These are phyloP conservation scores for Silybum marianum DNA, from an alignment of 129 eudicot genomes.

Conservation along the genomic window DNA sequence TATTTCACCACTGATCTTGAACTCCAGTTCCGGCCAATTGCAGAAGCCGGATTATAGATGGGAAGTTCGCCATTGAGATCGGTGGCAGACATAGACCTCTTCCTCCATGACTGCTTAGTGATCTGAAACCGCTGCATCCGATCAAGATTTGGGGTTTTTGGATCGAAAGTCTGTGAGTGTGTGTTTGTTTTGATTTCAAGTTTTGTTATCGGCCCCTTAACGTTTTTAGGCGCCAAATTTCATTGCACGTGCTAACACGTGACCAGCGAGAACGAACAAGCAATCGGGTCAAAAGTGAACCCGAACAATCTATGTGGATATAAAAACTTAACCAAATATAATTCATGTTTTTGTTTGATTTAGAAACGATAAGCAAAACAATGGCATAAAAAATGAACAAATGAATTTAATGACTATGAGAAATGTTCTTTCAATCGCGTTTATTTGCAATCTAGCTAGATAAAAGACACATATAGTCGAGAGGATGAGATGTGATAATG, in stretches of 20 bases:
- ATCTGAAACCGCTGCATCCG: slow-evolving; percentile 31
- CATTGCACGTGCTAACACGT: slow-evolving; percentile 6
- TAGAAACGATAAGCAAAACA: too few species aligned
- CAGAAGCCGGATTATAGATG: slow-evolving; percentile 30
- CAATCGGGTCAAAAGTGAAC: not conserved
- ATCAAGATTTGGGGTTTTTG: not conserved
- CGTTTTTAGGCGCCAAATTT: slow-evolving; percentile 33
- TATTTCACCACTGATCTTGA: slow-evolving; percentile 14
- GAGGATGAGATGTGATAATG: too few species aligned
- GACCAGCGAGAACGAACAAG: slow-evolving; percentile 9
- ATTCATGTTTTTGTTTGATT: not conserved
- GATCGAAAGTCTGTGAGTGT: slow-evolving; percentile 23
- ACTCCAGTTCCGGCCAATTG: slow-evolving; percentile 26
- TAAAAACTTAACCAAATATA: not conserved
- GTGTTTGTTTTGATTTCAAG: slow-evolving; percentile 15
- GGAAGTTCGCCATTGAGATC: slow-evolving; percentile 41
- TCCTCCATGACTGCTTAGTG: slow-evolving; percentile 34
- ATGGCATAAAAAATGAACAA: too few species aligned
- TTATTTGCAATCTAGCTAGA: too few species aligned
- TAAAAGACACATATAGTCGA: too few species aligned
- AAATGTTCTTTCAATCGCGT: too few species aligned
- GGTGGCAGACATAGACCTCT: slow-evolving; percentile 32
- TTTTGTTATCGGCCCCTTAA: not conserved
- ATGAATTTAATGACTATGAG: too few species aligned
- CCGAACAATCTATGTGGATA: not conserved